A percentile compares a stretch with the other conserved stretches of the same genome.
phyloP scores from a whole-genome alignment of 345 rosid genomes.

The Arabidopsis suecica region DNA sequence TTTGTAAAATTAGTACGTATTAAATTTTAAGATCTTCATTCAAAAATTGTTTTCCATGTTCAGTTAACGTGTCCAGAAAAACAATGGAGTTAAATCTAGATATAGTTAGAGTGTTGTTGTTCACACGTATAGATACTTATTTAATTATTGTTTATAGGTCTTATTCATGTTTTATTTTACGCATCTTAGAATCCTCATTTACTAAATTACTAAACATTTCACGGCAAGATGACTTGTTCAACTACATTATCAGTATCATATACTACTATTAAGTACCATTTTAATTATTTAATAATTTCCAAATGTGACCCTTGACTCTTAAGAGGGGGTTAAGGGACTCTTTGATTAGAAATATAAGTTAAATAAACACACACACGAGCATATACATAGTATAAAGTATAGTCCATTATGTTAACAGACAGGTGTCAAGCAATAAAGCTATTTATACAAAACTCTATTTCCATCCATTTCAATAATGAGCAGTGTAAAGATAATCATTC shows the following conservation, averaged over 20 bases:
- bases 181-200: conserved; percentile 21
- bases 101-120: conserved; percentile 39
- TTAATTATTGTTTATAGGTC: neutral
- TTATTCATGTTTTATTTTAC: conserved; percentile 11
- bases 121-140: conserved; percentile 34
- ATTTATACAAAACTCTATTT: conserved; percentile 44
- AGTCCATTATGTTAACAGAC: conserved; percentile 40
- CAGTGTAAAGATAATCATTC: conserved; percentile 51
- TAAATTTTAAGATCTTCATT: neutral
- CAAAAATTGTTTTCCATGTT: neutral
- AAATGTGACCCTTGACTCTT: conserved; percentile 40
- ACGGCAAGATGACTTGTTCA: conserved; percentile 34
- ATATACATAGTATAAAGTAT: conserved; percentile 16
- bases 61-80: conserved; percentile 26
- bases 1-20: neutral
- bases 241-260: conserved; percentile 3
- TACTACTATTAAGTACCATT: neutral
- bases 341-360: conserved; percentile 2
- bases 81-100: conserved; percentile 24
- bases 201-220: conserved; percentile 1
- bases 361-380: conserved; percentile 30
- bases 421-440: conserved; percentile 64
- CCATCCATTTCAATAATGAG: conserved; percentile 44
- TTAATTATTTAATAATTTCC: neutral
- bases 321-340: conserved; percentile 32